Evolutionary conservation across 2,329 filamentous ascomycete species (phyloP), one percentile per base, ranked within the genome.

Genomic region (Botryotinia globosa): DNA sequence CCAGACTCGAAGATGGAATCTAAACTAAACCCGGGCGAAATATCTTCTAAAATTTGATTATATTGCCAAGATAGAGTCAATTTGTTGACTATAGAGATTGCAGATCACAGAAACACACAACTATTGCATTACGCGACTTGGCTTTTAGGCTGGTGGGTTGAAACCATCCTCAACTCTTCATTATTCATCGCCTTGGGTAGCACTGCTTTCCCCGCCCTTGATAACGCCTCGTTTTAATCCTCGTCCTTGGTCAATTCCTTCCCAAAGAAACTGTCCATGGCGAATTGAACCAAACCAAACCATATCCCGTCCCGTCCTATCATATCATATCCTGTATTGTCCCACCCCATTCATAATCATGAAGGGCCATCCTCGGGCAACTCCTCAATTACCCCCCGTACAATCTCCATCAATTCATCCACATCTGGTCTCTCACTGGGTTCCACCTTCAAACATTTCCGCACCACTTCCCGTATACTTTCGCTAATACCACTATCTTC

Each of bases 371-470:
- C 90, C 72, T 91, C 89, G 0, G 91, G 90, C 75, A 94, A 81
- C 72, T 87, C 84, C 48, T 87, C 86, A 78, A 97, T 87, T 32
- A 93, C 91, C 25, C 85, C 84, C 81, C 94, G 89, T n/a, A 97
- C 90, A 81, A 96, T 87, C 62, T 84, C 83, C 77, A 97, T 96
- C 81, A 98, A 83, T 82, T 96, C 91, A 78, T 94, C 89, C 74
- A 97, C 91, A 82, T 97, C 92, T 25, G 96, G 96, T 76, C 96
- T 85, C 81, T 98, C 95, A 4, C 87, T 88, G 0, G 95, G 92
- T 84, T 99, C 96, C 42, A 98, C 92, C 77, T 85, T 88, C 80
- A 99, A 84, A 83, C 96, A 99, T 80, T 88, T 91, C 80, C 94
- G 87, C 71, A 99, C 95, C 20, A 99, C 88, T 74, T 97, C 91